A percentile compares a stretch with the other conserved stretches of the same genome.
These are phyloP conservation scores for Lobosporangium transversale DNA, from an alignment of 192 early-diverging fungal species.

Conservation along the genomic window DNA sequence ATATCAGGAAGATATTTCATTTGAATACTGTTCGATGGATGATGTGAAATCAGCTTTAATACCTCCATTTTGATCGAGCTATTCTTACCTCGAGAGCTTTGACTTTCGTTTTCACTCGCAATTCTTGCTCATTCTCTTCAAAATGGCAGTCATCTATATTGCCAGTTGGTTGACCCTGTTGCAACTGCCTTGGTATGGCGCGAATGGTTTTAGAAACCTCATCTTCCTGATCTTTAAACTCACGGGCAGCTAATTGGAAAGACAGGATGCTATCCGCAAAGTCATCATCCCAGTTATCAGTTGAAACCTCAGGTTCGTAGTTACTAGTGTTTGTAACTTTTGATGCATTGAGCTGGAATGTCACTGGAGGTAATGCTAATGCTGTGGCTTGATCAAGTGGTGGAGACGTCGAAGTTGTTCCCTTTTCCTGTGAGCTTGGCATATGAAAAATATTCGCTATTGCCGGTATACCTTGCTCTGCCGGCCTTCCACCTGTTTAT, in stretches of 20 bases:
- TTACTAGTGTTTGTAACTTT: slow-evolving; percentile 27
- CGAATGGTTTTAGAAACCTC: slow-evolving; percentile 33
- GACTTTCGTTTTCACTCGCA: slow-evolving; percentile 28
- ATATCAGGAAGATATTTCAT: too few species aligned
- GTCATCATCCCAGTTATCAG: slow-evolving; percentile 57
- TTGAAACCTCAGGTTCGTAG: slow-evolving; percentile 29
- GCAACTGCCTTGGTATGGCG: background rate
- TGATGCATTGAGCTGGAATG: background rate
- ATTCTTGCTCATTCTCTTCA: slow-evolving; percentile 22
- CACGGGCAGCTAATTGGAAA: slow-evolving; percentile 36
- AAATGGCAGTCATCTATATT: slow-evolving; percentile 30
- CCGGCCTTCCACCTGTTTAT: slow-evolving; percentile 1
- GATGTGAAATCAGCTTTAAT: too few species aligned
- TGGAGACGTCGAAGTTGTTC: slow-evolving; percentile 1
- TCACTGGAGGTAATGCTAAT: slow-evolving; percentile 2
- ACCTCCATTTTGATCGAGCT: too few species aligned
- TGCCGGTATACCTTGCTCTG: slow-evolving; percentile 16
- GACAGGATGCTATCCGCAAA: slow-evolving; percentile 49
- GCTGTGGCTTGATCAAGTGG: slow-evolving; percentile 11
- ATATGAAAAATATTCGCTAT: slow-evolving; percentile 28
- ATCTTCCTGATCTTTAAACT: slow-evolving; percentile 37
- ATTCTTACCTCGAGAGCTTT: slow-evolving; percentile 20
- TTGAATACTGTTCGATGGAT: too few species aligned
- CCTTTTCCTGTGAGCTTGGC: slow-evolving; percentile 15
- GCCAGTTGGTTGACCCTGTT: background rate